Base-by-base conservation (phyloP, 2,329 filamentous ascomycete genomes). In the Stemphylium lycopersici region DNA sequence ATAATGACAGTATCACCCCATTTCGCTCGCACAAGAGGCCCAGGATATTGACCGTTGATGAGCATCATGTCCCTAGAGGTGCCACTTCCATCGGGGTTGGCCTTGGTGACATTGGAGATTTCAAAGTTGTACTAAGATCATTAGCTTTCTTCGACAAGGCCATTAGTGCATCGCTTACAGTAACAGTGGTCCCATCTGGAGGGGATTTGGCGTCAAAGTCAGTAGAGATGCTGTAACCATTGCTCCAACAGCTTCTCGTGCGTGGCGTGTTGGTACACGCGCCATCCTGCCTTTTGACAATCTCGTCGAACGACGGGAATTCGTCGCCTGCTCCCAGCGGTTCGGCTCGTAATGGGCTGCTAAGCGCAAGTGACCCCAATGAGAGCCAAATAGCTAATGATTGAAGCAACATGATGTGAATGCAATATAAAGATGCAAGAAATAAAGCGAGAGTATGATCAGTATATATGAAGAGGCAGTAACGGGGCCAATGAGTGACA, bases 41-140 rank as follows among this genome's bases (percentile, higher is more conserved):
- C 89, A 0, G 89, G 89, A 56, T 84, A 87, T 38, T 84, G 81
- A 7, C 83, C 84, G 26, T 75, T 75, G 46, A 75, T 66, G 55
- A 90, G 78, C 51, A 70, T 67, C 63, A 69, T 73, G 11, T 45
- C 54, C 65, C 74, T 41, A 54, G 66, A 59, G 65, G 67, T 48
- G 61, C 72, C 52, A 70, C 63, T 57, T 32, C 78, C 77, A 63
- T 80, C 77, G 2, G 74, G 70, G 42, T 77, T 73, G 42, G 69
- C 67, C 32, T 43, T 51, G 4, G 77, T 79, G 3, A 69, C 69
- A 48, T 79, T 78, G 3, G 76, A 74, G 36, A 80, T 71, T 24
- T 74, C 70, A 3, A 79, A 61, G 37, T 75, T 65, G 60, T 79
- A 79, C 66, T 74, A 18, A 4, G 29, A 36, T 36, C 10, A 22